phyloP scores from a whole-genome alignment of 805 yeast genomes.

The Metschnikowia continentalis region DNA sequence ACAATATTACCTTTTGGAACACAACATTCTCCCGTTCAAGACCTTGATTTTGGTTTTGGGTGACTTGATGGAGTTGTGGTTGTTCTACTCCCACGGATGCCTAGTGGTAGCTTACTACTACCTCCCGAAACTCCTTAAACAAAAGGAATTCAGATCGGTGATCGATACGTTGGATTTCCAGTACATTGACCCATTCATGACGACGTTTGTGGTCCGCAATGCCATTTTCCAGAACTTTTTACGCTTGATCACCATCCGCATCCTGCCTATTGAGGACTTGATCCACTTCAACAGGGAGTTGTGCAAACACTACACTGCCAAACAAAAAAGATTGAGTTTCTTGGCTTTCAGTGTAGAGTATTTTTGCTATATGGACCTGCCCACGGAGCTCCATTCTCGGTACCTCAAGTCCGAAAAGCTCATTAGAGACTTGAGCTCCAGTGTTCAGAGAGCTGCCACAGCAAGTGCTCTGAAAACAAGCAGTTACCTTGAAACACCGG shows the following conservation, averaged over 20 bases:
- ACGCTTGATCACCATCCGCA: background rate
- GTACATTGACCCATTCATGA: constrained; percentile 7
- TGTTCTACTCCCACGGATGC: constrained; percentile 17
- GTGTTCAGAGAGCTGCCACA: constrained; percentile 1
- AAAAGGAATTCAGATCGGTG: background rate
- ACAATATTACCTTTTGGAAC: background rate
- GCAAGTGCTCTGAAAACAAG: background rate
- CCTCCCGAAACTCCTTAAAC: constrained; percentile 5
- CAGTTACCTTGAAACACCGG: background rate
- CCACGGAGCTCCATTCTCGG: constrained; percentile 6
- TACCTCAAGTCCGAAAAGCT: constrained; percentile 4
- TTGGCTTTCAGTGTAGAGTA: constrained; percentile 8
- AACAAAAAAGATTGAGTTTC: constrained; percentile 3
- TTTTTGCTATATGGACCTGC: constrained; percentile 13
- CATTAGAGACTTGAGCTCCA: constrained; percentile 2
- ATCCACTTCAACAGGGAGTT: constrained; percentile 7
- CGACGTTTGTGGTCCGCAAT: constrained; percentile 6
- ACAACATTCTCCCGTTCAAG: constrained; percentile 4
- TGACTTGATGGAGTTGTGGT: constrained; percentile 10
- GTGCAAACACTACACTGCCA: constrained; percentile 4
- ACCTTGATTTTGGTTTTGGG: background rate
- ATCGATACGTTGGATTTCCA: constrained; percentile 4
- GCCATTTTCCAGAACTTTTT: constrained; percentile 5
- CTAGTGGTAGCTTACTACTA: constrained; percentile 7
- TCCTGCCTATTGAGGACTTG: constrained; percentile 9